Conservation (phyloP, 805 yeast genomes). For the Yarrowia deformans region DNA sequence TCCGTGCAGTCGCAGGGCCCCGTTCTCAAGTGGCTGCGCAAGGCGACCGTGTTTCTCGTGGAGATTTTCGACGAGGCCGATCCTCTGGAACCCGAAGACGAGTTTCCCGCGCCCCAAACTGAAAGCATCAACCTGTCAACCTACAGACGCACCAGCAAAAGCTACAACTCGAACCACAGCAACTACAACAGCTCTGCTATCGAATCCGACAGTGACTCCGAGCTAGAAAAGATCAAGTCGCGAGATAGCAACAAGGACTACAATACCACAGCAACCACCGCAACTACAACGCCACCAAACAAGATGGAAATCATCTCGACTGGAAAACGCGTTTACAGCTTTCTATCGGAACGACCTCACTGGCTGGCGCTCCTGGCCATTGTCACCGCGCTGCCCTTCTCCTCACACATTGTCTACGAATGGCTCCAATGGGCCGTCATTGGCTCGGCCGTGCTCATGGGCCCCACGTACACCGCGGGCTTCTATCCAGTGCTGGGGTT, state of each 20-base stretch:
- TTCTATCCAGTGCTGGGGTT: constrained; percentile 39
- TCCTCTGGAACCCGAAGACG: constrained; percentile 33
- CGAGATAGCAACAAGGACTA: neutral
- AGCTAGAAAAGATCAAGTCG: neutral
- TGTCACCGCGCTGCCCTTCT: constrained; percentile 5
- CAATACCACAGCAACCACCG: neutral
- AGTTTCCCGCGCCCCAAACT: neutral
- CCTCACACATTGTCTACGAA: constrained; percentile 7
- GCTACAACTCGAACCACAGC: neutral
- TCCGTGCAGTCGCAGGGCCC: constrained; percentile 32
- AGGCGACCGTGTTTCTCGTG: constrained; percentile 24
- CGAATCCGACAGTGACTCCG: constrained; percentile 3
- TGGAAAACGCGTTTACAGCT: constrained; percentile 9
- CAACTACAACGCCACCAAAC: neutral
- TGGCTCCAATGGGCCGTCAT: constrained; percentile 33
- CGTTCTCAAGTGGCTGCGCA: constrained; percentile 26
- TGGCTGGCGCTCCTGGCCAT: constrained; percentile 10
- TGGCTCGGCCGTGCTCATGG: constrained; percentile 21
- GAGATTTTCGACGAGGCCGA: constrained; percentile 32
- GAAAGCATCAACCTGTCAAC: neutral
- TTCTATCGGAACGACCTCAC: neutral
- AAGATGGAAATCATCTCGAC: constrained; percentile 14
- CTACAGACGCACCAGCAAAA: neutral
- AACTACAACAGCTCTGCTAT: neutral
- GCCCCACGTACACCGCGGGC: constrained; percentile 29